These are phyloP conservation scores for Neoboletus magnificus DNA, from an alignment of 768 basidiomycete species.

Conservation along the genomic window DNA sequence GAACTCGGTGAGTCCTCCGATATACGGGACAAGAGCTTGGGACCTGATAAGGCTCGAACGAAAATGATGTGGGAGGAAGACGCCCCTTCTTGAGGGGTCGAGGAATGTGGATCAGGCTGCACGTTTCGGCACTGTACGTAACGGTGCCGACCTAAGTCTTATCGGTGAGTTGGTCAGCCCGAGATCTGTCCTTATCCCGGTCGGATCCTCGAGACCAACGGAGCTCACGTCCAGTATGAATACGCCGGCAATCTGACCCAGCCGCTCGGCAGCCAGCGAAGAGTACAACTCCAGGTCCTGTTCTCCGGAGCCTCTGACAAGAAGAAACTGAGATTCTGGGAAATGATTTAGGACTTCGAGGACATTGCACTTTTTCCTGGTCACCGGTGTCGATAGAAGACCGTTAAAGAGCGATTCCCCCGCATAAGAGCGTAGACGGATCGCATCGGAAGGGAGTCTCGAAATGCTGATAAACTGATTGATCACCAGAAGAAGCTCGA, in stretches of 20 bases:
- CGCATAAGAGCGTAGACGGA: constrained; percentile 82
- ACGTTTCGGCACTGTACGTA: constrained; percentile 12
- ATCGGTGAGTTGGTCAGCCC: constrained; percentile 2
- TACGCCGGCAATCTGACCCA: constrained; percentile 68
- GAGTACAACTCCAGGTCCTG: constrained; percentile 93
- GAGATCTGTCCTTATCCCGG: constrained; percentile 36
- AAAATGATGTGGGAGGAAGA: constrained; percentile 12
- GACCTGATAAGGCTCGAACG: constrained; percentile 12
- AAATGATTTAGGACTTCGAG: constrained; percentile 76
- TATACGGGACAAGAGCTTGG: constrained; percentile 1
- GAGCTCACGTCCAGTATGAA: constrained; percentile 76
- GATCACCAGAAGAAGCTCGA: constrained; percentile 76
- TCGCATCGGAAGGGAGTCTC: constrained; percentile 68
- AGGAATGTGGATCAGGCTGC: constrained; percentile 14
- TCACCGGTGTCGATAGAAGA: constrained; percentile 76
- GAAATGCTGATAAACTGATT: constrained; percentile 71
- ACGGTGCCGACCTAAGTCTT: not conserved
- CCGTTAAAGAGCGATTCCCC: constrained; percentile 81
- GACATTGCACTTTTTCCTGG: constrained; percentile 78
- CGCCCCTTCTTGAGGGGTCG: constrained; percentile 10
- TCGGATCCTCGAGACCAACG: constrained; percentile 57
- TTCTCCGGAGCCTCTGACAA: constrained; percentile 91
- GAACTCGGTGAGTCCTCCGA: constrained; percentile 30
- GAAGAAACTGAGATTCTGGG: constrained; percentile 69
- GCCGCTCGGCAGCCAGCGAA: constrained; percentile 64